Conservation (phyloP, 106 monocot species). For the Acanthochlamys bracteata region DNA sequence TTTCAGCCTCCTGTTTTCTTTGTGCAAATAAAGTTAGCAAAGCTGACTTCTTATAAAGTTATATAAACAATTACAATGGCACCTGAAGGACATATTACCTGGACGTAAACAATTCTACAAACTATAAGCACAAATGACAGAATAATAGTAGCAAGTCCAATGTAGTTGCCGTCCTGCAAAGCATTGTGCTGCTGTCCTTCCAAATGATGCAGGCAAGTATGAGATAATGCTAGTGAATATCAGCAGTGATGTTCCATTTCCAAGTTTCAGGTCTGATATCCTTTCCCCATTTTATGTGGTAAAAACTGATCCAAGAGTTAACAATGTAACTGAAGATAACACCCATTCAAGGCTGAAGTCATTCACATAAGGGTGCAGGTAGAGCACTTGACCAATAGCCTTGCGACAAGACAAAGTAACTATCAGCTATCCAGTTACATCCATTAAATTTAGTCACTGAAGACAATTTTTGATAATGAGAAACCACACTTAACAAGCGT, state of each 20-base stretch:
- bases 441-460: neutral
- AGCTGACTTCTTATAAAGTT: neutral
- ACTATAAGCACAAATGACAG: conserved; percentile 77
- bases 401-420: conserved; percentile 21
- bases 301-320: conserved; percentile 91
- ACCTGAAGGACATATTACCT: conserved; percentile 39
- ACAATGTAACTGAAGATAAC: conserved; percentile 59
- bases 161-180: conserved; percentile 90
- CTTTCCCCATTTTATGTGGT: conserved; percentile 94
- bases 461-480: no score
- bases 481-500: no score
- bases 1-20: conserved; percentile 93
- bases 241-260: conserved; percentile 97
- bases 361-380: conserved; percentile 76
- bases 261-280: conserved; percentile 96
- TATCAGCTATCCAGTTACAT: neutral
- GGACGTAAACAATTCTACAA: conserved; percentile 98
- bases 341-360: conserved; percentile 95
- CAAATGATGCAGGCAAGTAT: conserved; percentile 95
- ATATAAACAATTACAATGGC: neutral
- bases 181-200: conserved; percentile 82
- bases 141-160: conserved; percentile 67
- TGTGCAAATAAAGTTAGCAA: conserved; percentile 21
- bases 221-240: conserved; percentile 99
- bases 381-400: conserved; percentile 98